These are phyloP conservation scores for Rosa persica DNA, from an alignment of 306 rosid genomes.

Conservation along the genomic window DNA sequence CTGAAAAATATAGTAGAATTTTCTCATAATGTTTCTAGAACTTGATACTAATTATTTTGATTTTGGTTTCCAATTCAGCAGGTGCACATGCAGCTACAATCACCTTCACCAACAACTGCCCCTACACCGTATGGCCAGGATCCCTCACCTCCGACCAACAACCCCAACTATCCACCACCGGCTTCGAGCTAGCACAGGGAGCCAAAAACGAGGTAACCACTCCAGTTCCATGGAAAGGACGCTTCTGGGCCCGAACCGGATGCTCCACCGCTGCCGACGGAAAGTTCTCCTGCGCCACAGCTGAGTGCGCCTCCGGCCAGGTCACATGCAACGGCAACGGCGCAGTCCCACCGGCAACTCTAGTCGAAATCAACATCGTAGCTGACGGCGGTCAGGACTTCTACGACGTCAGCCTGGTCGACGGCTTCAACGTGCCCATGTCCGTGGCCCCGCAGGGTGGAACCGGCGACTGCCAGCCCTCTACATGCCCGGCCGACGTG, in stretches of 20 bases:
- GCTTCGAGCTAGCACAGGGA: constrained; percentile 41
- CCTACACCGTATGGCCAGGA: constrained; percentile 59
- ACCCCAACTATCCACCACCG: constrained; percentile 50
- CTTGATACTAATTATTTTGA: background rate
- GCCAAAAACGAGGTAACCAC: constrained; percentile 21
- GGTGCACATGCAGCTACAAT: constrained; percentile 43
- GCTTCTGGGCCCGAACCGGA: constrained; percentile 55
- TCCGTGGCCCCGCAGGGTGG: constrained; percentile 50
- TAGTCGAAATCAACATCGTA: constrained; percentile 40
- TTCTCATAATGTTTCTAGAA: constrained; percentile 2
- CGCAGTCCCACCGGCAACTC: constrained; percentile 47
- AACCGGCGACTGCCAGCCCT: constrained; percentile 20
- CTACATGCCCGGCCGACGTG: constrained; percentile 35
- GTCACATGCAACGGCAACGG: constrained; percentile 60
- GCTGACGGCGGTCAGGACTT: constrained; percentile 48
- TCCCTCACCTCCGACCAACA: constrained; percentile 44
- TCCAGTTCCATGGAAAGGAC: constrained; percentile 60
- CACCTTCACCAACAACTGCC: constrained; percentile 47
- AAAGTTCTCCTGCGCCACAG: constrained; percentile 47
- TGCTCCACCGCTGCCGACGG: constrained; percentile 42
- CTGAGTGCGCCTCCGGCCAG: constrained; percentile 56
- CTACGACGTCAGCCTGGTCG: constrained; percentile 65
- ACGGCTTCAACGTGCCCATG: constrained; percentile 66
- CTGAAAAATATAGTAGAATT: background rate
- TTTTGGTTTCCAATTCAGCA: constrained; percentile 19